phyloP scores from a whole-genome alignment of 202 grass and related monocot species.

The Schoenoplectus triqueter region DNA sequence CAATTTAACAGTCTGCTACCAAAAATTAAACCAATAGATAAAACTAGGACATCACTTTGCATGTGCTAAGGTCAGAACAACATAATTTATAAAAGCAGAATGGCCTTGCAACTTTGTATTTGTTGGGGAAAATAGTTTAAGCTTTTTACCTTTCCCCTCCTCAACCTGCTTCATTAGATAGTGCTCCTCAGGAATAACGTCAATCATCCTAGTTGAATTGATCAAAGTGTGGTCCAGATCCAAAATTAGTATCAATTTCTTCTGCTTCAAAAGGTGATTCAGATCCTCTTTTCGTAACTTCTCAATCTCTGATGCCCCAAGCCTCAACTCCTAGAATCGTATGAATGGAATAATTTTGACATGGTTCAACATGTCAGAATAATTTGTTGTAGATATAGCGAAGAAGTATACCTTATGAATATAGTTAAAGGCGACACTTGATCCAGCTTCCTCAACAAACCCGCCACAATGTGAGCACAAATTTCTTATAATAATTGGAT shows the following conservation, averaged over 20 bases:
- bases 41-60: background rate
- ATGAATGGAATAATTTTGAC: background rate
- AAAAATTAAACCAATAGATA: background rate
- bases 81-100: background rate
- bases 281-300: slow-evolving; percentile 61
- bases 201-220: slow-evolving; percentile 61
- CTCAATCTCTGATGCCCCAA: slow-evolving; percentile 76
- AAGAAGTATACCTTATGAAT: slow-evolving; percentile 31
- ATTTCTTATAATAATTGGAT: slow-evolving; percentile 36
- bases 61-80: background rate
- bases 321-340: slow-evolving; percentile 63
- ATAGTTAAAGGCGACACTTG: slow-evolving; percentile 28
- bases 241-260: slow-evolving; percentile 77
- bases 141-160: slow-evolving; percentile 39
- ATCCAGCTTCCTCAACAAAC: slow-evolving; percentile 27
- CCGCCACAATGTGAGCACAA: slow-evolving; percentile 28
- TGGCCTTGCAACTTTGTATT: background rate
- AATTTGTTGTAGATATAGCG: background rate
- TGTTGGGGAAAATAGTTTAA: slow-evolving; percentile 6
- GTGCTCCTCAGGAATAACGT: slow-evolving; percentile 68
- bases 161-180: slow-evolving; percentile 49
- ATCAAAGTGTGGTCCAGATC: slow-evolving; percentile 92
- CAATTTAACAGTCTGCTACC: background rate
- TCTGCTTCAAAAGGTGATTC: slow-evolving; percentile 73
- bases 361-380: background rate